Conservation (phyloP, 805 yeast species). For the Hanseniaspora pseudoguilliermondii region DNA sequence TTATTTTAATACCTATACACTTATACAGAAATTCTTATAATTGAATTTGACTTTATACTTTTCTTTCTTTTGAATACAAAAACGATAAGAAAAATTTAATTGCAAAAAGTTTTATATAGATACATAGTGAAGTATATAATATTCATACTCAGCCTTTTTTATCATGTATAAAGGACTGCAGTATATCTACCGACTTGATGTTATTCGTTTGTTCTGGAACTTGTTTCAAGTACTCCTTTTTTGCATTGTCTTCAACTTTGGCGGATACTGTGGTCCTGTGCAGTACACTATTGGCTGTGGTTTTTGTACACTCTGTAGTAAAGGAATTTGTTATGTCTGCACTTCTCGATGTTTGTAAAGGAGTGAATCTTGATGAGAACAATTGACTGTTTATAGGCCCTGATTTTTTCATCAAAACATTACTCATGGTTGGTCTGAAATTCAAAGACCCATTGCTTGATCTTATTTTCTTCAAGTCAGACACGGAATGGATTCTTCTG, state of each 20-base stretch:
- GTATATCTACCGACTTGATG: slow-evolving; percentile 4
- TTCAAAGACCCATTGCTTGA: not conserved
- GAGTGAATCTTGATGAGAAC: not conserved
- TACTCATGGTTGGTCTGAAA: not conserved
- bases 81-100: not conserved
- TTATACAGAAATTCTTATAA: not conserved
- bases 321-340: not conserved
- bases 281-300: slow-evolving; percentile 4
- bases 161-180: slow-evolving; percentile 4
- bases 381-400: not conserved
- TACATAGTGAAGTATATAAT: not conserved
- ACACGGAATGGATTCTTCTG: not conserved
- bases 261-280: not conserved
- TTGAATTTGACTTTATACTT: not conserved
- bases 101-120: no score
- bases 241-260: not conserved
- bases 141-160: not conserved
- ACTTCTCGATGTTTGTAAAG: not conserved
- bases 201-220: not conserved
- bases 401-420: not conserved
- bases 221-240: not conserved
- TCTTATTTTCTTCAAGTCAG: not conserved
- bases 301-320: slow-evolving; percentile 6
- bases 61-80: not conserved
- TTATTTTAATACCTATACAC: slow-evolving; percentile 6